Evolutionary conservation across 2,329 filamentous ascomycete species (phyloP).

Genomic region (Septoria linicola): DNA sequence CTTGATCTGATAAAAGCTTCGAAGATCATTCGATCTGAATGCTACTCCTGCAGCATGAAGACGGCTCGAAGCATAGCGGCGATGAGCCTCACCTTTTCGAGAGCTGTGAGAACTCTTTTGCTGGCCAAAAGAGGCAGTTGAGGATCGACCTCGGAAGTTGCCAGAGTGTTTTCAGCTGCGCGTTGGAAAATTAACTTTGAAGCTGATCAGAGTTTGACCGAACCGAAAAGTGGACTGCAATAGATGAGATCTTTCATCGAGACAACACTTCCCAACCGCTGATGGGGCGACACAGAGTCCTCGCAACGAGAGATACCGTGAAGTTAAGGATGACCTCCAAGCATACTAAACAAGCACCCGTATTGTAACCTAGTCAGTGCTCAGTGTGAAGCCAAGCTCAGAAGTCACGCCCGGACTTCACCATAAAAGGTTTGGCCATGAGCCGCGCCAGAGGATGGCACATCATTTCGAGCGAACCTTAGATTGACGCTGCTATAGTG

Average conservation of each 20-base stretch:
- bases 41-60: not conserved
- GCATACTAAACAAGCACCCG: not conserved
- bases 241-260: no score
- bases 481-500: not conserved
- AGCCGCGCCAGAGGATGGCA: not conserved
- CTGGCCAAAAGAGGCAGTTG: not conserved
- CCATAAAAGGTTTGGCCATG: not conserved
- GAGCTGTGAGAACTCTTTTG: not conserved
- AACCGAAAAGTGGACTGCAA: no score
- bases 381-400: not conserved
- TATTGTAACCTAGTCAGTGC: not conserved
- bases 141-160: not conserved
- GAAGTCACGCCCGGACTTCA: not conserved
- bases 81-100: conserved; percentile 6
- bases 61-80: not conserved
- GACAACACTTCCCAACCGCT: no score
- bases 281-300: no score
- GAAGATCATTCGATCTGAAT: no score
- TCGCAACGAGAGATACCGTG: not conserved
- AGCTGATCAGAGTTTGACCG: not conserved
- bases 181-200: not conserved
- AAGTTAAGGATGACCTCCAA: not conserved
- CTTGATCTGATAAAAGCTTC: no score
- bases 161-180: not conserved
- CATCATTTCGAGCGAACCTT: conserved; percentile 18